Percentiles rank a stretch among this genome's conserved stretches.
Evolutionary conservation across 305 asterid genomes (phyloP).

Genomic region (Fraxinus sp.): DNA sequence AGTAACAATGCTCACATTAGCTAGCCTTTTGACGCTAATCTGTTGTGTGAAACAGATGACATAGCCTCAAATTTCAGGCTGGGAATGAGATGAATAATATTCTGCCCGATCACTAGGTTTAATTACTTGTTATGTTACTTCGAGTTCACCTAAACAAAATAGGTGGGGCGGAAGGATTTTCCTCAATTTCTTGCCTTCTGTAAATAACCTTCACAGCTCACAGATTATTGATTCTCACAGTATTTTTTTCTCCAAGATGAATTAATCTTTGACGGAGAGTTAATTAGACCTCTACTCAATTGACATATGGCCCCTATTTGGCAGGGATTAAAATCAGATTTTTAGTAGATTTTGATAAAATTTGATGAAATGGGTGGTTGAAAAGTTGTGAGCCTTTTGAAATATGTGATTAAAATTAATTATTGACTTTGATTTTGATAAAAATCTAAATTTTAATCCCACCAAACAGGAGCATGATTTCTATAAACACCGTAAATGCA

Average conservation of each 20-base stretch:
- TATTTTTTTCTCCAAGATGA: neutral
- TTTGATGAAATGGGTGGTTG: neutral
- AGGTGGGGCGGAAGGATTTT: neutral
- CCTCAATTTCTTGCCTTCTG: constrained; percentile 4
- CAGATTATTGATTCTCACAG: neutral
- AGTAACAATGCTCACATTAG: constrained; percentile 1
- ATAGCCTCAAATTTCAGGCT: neutral
- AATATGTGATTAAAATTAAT: neutral
- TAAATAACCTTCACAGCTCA: neutral
- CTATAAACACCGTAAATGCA: neutral
- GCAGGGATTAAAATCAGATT: too few relatives aligned
- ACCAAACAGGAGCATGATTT: neutral
- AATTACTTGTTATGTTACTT: neutral
- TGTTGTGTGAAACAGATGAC: neutral
- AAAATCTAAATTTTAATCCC: neutral
- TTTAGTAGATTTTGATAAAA: neutral
- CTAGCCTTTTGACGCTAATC: constrained; percentile 3
- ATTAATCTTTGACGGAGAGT: neutral
- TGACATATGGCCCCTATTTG: neutral
- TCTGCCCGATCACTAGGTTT: neutral
- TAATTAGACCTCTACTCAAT: neutral
- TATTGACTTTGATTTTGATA: neutral
- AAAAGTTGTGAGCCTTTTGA: neutral
- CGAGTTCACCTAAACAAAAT: neutral
- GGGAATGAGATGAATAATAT: neutral